Evolutionary conservation across 208 protist genomes (phyloP), one percentile per base, ranked within the genome.

Genomic region (Acanthamoeba royreba): DNA sequence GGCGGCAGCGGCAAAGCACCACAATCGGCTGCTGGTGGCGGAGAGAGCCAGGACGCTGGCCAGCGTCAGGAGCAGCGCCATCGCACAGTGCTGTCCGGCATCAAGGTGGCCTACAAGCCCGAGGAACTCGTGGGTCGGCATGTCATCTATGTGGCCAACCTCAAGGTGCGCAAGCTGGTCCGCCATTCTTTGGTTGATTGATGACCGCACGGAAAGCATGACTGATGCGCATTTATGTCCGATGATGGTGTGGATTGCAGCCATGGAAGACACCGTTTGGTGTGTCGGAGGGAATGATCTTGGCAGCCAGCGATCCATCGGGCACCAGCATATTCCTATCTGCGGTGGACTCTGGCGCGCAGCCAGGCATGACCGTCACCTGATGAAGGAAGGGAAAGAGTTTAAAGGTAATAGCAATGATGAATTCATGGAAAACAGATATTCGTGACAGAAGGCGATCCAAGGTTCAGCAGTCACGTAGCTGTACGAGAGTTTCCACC

Each of bases 91-190:
- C 53, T 86, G 43, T 47, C 77, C n/a, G 77, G 77, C 40, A 86
- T 86, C 46, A 86, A 86, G 46, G 46, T 28, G 11, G 77, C 77
- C 77, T 86, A 86, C 43, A 55, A 86, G 45, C 77, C 77, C 22
- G 46, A 86, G 4, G 45, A 86, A 19, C 77, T 86, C 17, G 45
- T 86, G 31, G 77, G 77, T 31, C 77, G 42, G n/a, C 17, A n/a
- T 17, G 46, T 55, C 77, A 58, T 86, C 25, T 86, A 86, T n/a
- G 77, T 86, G 17, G 77, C 77, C 77, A 86, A 86, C 46, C 77
- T 86, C 77, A 86, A 86, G 42, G 72, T 47, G 7, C 72, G 35
- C 35, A 5, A 9, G 31, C 69, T 81, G 2, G 2, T 40, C 69
- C 22, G 7, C 43, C 31, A 11, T 81, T 13, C 43, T 4, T 46